A percentile compares a stretch with the other conserved stretches of the same genome.
phyloP scores from a whole-genome alignment of 2,329 filamentous ascomycete genomes.

The Aspergillus sergii region DNA sequence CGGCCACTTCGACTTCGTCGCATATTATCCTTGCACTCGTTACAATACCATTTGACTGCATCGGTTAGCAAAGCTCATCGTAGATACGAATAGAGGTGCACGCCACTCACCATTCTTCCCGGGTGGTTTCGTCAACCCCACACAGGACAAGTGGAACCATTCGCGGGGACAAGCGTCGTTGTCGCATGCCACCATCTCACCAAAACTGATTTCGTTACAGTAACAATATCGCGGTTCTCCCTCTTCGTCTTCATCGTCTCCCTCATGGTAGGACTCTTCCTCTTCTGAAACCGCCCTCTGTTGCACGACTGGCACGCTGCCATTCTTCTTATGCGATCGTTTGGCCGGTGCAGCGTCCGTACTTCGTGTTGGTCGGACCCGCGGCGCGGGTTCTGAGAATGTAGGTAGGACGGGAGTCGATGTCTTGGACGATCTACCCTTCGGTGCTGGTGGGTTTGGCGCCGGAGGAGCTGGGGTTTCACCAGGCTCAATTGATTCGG shows the following conservation, averaged over 20 bases:
- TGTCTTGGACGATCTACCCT: slow-evolving; percentile 44
- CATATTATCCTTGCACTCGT: slow-evolving; percentile 72
- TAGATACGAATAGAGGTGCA: slow-evolving; percentile 1
- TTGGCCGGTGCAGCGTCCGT: slow-evolving; percentile 37
- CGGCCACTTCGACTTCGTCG: slow-evolving; percentile 54
- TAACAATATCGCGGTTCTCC: slow-evolving; percentile 78
- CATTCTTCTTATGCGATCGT: slow-evolving; percentile 39
- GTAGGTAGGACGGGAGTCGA: slow-evolving; percentile 43
- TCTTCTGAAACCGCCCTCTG: slow-evolving; percentile 41
- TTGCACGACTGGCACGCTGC: slow-evolving; percentile 25
- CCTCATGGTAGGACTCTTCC: slow-evolving; percentile 47
- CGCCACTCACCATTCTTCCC: slow-evolving; percentile 68
- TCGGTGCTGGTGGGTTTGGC: slow-evolving; percentile 22
- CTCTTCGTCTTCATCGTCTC: slow-evolving; percentile 65
- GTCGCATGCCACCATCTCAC: slow-evolving; percentile 83
- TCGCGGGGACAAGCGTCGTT: slow-evolving; percentile 71
- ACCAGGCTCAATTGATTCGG: slow-evolving; percentile 39
- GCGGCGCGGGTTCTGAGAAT: slow-evolving; percentile 37
- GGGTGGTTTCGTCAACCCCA: slow-evolving; percentile 77
- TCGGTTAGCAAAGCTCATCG: slow-evolving; percentile 22
- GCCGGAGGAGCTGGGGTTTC: slow-evolving; percentile 25
- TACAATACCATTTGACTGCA: slow-evolving; percentile 80
- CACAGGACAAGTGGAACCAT: slow-evolving; percentile 84
- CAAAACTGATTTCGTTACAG: slow-evolving; percentile 78
- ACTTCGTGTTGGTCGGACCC: slow-evolving; percentile 38